Percentiles rank a stretch among this genome's conserved stretches.
These are phyloP conservation scores for Yarrowia divulgata DNA, from an alignment of 805 yeast species.

Conservation along the genomic window DNA sequence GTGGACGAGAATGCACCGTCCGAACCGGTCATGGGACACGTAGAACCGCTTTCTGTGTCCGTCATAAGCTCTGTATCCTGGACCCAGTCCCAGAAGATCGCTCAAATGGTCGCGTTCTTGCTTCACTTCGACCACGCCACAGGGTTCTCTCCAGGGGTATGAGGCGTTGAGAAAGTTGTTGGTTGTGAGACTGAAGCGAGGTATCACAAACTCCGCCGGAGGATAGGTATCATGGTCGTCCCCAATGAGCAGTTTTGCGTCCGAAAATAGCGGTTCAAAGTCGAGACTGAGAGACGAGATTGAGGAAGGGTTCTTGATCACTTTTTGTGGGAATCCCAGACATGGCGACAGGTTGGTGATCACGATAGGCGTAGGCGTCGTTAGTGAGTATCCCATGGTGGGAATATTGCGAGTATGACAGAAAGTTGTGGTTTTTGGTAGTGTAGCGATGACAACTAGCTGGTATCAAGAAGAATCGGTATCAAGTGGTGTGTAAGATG, in stretches of 20 bases:
- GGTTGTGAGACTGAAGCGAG: slow-evolving; percentile 2
- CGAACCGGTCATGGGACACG: slow-evolving; percentile 14
- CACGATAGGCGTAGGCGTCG: not conserved
- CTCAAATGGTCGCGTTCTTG: slow-evolving; percentile 3
- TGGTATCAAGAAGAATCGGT: too few relatives aligned
- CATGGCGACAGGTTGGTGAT: slow-evolving; percentile 29
- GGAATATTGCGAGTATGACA: not conserved
- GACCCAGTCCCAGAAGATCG: not conserved
- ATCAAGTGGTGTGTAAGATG: not conserved
- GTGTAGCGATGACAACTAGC: not conserved
- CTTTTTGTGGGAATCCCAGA: slow-evolving; percentile 1
- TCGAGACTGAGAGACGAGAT: not conserved
- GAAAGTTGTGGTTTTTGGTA: too few relatives aligned
- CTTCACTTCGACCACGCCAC: not conserved
- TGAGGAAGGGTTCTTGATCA: not conserved
- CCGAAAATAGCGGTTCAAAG: slow-evolving; percentile 23
- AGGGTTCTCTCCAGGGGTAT: slow-evolving; percentile 19
- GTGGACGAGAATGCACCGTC: slow-evolving; percentile 12
- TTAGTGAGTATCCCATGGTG: slow-evolving; percentile 24
- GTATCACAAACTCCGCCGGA: slow-evolving; percentile 2
- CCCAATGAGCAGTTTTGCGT: slow-evolving; percentile 6
- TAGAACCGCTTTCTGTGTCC: slow-evolving; percentile 23
- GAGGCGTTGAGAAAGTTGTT: slow-evolving; percentile 9
- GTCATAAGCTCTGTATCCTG: not conserved
- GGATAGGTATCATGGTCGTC: not conserved